Evolutionary conservation across 179 eudicot species (phyloP), one percentile per base, ranked within the genome.

Genomic region (Silene vulgaris): DNA sequence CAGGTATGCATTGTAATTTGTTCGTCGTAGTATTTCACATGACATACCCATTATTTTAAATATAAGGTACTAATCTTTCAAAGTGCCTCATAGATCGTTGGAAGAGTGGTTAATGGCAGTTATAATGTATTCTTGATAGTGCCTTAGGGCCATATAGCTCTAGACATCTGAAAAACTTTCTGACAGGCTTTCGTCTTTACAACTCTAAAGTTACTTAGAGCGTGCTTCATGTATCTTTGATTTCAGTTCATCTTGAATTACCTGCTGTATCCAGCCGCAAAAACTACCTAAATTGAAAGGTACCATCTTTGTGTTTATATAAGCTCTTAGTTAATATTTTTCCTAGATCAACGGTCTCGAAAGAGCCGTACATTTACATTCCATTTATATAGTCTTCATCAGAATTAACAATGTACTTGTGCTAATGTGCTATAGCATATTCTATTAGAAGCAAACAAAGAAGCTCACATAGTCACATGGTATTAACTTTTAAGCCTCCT

Each of bases 181-280:
- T 14, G 54, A 28, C 71, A 19, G 65, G 54, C 63, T 63, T 72
- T 77, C 13, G 35, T 52, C 76, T 65, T 78, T 65, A 65, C 60
- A 28, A 65, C 75, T 72, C 50, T 59, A 62, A 65, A 72, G 69
- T 65, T 72, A 8, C 50, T 26, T 54, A 13, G 54, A 65, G 65
- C 66, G 11, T 72, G 76, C 21, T 78, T 12, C 43, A n/a, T 56
- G 50, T 52, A 43, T 70, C 30, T 50, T 50, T 32, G 30, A 43
- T 70, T 61, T 23, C 60, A 17, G 48, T 23, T 45, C 60, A 30
- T 14, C 60, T 66, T 56, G 68, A 73, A 73, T 57, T 40, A 69
- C 57, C 13, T 54, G 12, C 57, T 72, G 77, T 57, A 65, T 66
- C 69, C 45, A 68, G 80, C 76, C 26, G 73, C 80, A 78, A 66